Evolutionary conservation across 1,284 basidiomycete species (phyloP), one percentile per base, ranked within the genome.

Genomic region (Xanthoconium separans): DNA sequence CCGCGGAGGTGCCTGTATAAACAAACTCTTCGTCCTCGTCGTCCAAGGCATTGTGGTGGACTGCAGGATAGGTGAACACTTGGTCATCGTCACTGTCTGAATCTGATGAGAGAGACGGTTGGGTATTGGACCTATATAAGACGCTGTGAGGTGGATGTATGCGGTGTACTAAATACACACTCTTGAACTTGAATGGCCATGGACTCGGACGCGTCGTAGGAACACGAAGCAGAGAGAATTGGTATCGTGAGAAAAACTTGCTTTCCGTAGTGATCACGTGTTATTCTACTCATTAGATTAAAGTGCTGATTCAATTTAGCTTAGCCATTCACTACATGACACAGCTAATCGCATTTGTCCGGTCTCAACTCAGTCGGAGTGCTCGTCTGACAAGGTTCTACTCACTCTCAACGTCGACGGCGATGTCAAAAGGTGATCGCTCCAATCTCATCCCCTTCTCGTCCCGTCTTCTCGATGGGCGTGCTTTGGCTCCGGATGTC

Each of bases 401-500:
- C 22, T 42, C 40, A 16, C 22, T 27, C 22, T 24, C 20, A 40
- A 18, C 12, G 13, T 12, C 40, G 3, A 27, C 15, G 15, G 1
- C 20, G 5, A 22, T 24, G 11, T 4, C 41, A 13, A 55, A 50
- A 53, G 47, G 51, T 37, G 65, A 81, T 59, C 76, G 80, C 47
- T 77, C 75, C 5, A 76, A 77, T 43, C 75, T 82, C 53, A 75
- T 91, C 46, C 76, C 82, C 2, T 81, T 84, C 68, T 85, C 89
- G 2, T 84, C 84, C 2, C 80, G 89, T 46, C 75, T 92, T 57
- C 75, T 70, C 59, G 85, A 89, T 39, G 90, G 90, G 20, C 79
- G 89, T 37, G 89, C 90, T 2, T 71, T 92, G 37, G 85, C 81
- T 11, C 81, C 88, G 70, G 93, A 95, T 73, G 93, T 95, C 33